Evolutionary conservation across 176 grass and related monocot genomes (phyloP).

Genomic region (Oryza meridionalis): DNA sequence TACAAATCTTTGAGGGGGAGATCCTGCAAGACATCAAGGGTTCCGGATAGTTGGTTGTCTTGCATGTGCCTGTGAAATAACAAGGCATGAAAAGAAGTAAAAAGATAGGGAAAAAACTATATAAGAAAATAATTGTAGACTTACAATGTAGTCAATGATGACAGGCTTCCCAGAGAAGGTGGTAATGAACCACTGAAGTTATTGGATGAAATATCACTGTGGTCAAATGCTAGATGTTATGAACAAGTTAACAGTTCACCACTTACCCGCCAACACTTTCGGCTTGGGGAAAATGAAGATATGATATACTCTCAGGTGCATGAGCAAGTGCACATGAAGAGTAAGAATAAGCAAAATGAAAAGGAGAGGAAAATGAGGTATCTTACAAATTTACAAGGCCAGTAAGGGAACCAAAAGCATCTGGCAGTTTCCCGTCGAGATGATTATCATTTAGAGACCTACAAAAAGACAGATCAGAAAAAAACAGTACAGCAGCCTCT

Average conservation of each 20-base stretch:
- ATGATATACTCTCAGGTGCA: neutral
- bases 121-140: conserved; percentile 42
- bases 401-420: conserved; percentile 76
- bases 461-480: conserved; percentile 32
- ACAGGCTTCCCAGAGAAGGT: conserved; percentile 76
- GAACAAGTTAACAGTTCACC: neutral
- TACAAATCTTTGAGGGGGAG: conserved; percentile 96
- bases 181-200: conserved; percentile 89
- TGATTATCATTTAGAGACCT: conserved; percentile 94
- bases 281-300: neutral
- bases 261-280: neutral
- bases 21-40: conserved; percentile 81
- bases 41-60: conserved; percentile 76
- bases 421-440: conserved; percentile 76
- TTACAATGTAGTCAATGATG: conserved; percentile 88
- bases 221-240: conserved; percentile 33
- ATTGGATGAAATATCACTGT: conserved; percentile 89
- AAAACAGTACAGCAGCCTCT: conserved; percentile 6
- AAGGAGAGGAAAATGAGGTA: conserved; percentile 14
- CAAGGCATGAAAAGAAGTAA: conserved; percentile 28
- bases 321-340: neutral
- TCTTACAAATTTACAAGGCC: conserved; percentile 91
- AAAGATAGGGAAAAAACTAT: conserved; percentile 3
- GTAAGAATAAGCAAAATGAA: neutral
- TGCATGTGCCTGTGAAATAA: conserved; percentile 71